Evolutionary conservation across 2,329 filamentous ascomycete species (phyloP), one percentile per base, ranked within the genome.

Genomic region (Intubia oerlemansii): DNA sequence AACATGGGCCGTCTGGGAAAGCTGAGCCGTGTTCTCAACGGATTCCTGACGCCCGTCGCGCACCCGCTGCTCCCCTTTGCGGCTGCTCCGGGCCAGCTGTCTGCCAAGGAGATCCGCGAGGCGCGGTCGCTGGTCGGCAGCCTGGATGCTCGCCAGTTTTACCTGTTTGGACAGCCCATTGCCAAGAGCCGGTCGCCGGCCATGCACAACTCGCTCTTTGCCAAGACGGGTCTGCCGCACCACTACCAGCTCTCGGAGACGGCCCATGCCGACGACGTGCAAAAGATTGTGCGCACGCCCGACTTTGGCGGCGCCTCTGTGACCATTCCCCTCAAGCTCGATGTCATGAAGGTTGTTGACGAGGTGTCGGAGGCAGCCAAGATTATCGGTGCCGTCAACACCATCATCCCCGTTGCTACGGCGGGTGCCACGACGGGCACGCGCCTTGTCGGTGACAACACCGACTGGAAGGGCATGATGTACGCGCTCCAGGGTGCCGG

Each of bases 1-100:
- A 98, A 98, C 51, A 95, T 98, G 85, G 84, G 85, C 17, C 59
- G 68, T 27, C 57, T 66, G 16, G 88, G 88, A 27, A 88, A 92
- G 53, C 62, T 93, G 24, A 92, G 81, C 43, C 73, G 88, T 19
- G 74, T 98, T 25, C 56, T 90, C 33, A 98, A 98, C 50, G 61
- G 66, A 17, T 95, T 95, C 57, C 69, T 98, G 56, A 95, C 88
- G 0, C 88, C 88, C 0, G 88, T 98, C 10, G 82, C 81, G 4
- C 88, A 95, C 47, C 78, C 81, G 2, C 65, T 64, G 10, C 59
- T 95, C n/a, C 82, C 85, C 0, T 81, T 84, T 52, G 88, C 88
- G 45, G 85, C 88, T 22, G 88, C 88, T 0, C 85, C 88, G 4
- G 88, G 88, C 2, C 88, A 98, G 44, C 62, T 98, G 28, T 91